phyloP scores from a whole-genome alignment of 2,329 filamentous ascomycete genomes.

The Aspergillus sp. region DNA sequence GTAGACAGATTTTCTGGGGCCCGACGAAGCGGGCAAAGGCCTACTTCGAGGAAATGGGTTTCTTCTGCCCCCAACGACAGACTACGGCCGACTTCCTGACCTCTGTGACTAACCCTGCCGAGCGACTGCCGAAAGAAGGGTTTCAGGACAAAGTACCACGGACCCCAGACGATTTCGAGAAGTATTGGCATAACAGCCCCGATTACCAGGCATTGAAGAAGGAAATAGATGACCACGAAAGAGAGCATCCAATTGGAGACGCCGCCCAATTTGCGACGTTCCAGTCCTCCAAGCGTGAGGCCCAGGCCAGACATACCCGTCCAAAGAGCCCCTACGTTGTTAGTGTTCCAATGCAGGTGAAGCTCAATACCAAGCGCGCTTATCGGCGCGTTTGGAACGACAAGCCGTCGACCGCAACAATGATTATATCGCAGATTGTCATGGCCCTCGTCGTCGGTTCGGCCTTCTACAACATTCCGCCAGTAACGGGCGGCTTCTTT shows the following conservation, averaged over 20 bases:
- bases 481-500: conserved; percentile 60
- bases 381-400: conserved; percentile 68
- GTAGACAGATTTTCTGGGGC: conserved; percentile 68
- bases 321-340: conserved; percentile 70
- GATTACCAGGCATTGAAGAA: conserved; percentile 21
- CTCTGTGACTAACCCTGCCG: conserved; percentile 55
- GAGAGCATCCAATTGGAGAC: conserved; percentile 25
- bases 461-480: conserved; percentile 66
- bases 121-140: conserved; percentile 48
- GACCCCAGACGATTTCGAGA: conserved; percentile 58
- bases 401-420: conserved; percentile 58
- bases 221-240: conserved; percentile 26
- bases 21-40: conserved; percentile 48
- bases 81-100: conserved; percentile 63
- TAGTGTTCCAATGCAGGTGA: conserved; percentile 60
- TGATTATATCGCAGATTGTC: conserved; percentile 54
- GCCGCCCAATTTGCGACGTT: conserved; percentile 14
- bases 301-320: conserved; percentile 40
- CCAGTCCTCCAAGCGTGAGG: conserved; percentile 23
- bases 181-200: conserved; percentile 36
- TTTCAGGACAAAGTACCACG: conserved; percentile 55
- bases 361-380: conserved; percentile 69
- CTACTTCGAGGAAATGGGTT: conserved; percentile 63
- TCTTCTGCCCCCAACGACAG: conserved; percentile 56
- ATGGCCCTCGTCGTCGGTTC: conserved; percentile 69